These are phyloP conservation scores for Naganishia onofrii DNA, from an alignment of 768 basidiomycete genomes.

Conservation along the genomic window DNA sequence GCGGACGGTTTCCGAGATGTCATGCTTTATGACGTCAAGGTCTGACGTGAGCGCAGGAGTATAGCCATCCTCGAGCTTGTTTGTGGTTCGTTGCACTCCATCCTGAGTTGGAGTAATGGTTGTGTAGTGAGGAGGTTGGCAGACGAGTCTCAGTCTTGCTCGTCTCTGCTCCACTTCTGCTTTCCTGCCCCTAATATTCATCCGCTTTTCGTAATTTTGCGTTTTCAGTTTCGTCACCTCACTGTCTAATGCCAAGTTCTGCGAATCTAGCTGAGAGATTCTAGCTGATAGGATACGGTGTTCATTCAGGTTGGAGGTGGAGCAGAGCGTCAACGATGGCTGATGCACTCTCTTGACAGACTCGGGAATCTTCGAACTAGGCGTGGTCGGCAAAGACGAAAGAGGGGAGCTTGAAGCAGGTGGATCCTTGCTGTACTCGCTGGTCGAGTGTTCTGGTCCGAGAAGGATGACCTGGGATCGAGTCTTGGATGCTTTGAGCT, in stretches of 20 bases:
- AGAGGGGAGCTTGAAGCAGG: not conserved
- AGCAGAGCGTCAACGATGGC: not conserved
- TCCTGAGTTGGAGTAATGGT: not conserved
- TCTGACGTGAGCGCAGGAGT: not conserved
- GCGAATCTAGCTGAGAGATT: not conserved
- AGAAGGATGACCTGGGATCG: constrained; percentile 26
- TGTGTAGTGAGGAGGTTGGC: not conserved
- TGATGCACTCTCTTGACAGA: not conserved
- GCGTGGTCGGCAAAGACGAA: not conserved
- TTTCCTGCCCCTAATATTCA: not conserved
- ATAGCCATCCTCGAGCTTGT: not conserved
- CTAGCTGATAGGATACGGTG: not conserved
- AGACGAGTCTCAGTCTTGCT: not conserved
- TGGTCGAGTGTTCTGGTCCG: not conserved
- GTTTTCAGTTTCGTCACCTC: not conserved
- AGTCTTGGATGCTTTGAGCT: constrained; percentile 17
- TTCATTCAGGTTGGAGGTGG: not conserved
- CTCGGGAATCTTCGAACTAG: not conserved
- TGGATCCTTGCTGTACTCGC: not conserved
- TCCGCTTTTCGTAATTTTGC: not conserved
- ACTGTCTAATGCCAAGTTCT: not conserved
- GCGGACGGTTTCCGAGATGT: constrained; percentile 12
- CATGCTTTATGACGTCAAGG: not conserved
- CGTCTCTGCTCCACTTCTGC: not conserved
- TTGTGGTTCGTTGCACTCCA: not conserved